Percentiles rank a stretch among this genome's conserved stretches.
phyloP scores from a whole-genome alignment of 1,284 basidiomycete species.

The Sparassis latifolia region DNA sequence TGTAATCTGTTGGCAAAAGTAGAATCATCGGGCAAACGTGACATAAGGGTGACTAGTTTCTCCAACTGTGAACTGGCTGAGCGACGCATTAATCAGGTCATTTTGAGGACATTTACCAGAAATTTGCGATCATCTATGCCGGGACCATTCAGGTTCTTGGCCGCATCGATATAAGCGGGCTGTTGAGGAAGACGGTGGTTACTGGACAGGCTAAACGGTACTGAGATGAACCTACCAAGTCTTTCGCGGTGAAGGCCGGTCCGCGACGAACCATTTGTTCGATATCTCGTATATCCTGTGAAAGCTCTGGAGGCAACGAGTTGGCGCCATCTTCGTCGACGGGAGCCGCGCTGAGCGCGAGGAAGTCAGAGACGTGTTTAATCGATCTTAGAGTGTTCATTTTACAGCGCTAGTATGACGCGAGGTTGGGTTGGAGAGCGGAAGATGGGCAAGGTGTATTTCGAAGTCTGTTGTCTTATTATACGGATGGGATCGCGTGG shows the following conservation, averaged over 20 bases:
- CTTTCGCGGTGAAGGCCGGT: constrained; percentile 2
- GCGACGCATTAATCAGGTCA: not conserved
- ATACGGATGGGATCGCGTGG: too few relatives aligned
- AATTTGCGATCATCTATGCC: constrained; percentile 54
- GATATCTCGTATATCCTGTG: constrained; percentile 2
- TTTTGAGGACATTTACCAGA: constrained; percentile 25
- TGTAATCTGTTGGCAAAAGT: constrained; percentile 39
- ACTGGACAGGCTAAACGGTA: not conserved
- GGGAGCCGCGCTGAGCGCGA: constrained; percentile 6
- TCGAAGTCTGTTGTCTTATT: too few relatives aligned
- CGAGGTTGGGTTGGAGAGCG: too few relatives aligned
- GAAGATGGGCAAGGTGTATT: too few relatives aligned
- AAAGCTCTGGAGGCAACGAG: not conserved
- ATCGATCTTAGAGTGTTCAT: not conserved
- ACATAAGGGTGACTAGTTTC: constrained; percentile 54
- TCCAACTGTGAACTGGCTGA: constrained; percentile 45
- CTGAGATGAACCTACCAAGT: constrained; percentile 1
- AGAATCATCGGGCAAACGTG: constrained; percentile 44
- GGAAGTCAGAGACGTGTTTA: not conserved
- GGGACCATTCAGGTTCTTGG: constrained; percentile 31
- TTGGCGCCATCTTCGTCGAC: constrained; percentile 4
- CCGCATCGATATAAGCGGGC: constrained; percentile 41
- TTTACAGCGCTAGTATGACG: too few relatives aligned
- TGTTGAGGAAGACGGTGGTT: not conserved
- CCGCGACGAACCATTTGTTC: constrained; percentile 2